A percentile compares a stretch with the other conserved stretches of the same genome.
These are phyloP conservation scores for Claviceps sp. DNA, from an alignment of 2,329 filamentous ascomycete species.

Conservation along the genomic window DNA sequence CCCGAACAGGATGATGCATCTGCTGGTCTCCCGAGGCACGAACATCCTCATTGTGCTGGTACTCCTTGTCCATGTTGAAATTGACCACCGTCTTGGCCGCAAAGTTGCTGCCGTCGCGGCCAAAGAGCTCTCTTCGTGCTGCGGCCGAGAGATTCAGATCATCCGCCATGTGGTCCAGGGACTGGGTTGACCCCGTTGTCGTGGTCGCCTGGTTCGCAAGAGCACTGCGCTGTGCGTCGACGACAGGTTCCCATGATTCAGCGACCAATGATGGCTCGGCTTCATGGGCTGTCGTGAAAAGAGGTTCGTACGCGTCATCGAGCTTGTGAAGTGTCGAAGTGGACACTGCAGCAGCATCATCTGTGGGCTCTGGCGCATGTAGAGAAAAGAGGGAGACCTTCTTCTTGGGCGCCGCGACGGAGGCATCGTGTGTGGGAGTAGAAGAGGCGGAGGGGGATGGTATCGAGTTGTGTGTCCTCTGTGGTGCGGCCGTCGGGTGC, in stretches of 20 bases:
- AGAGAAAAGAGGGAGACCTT: slow-evolving; percentile 60
- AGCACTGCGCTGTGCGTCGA: slow-evolving; percentile 6
- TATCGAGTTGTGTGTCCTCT: slow-evolving; percentile 7
- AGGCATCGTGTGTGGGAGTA: slow-evolving; percentile 2
- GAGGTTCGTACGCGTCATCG: slow-evolving; percentile 32
- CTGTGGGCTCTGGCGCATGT: slow-evolving; percentile 25
- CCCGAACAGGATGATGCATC: slow-evolving; percentile 70
- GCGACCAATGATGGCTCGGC: not conserved
- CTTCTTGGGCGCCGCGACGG: slow-evolving; percentile 29
- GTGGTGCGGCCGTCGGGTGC: slow-evolving; percentile 2
- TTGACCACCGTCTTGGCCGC: slow-evolving; percentile 52
- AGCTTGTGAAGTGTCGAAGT: slow-evolving; percentile 10
- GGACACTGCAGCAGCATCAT: slow-evolving; percentile 10
- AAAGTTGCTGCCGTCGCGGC: slow-evolving; percentile 39
- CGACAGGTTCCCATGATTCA: too few relatives aligned
- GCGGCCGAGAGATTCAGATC: slow-evolving; percentile 68
- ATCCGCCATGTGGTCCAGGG: slow-evolving; percentile 57
- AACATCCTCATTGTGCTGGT: slow-evolving; percentile 68
- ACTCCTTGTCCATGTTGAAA: slow-evolving; percentile 83
- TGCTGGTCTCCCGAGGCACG: slow-evolving; percentile 56
- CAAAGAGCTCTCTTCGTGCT: slow-evolving; percentile 73
- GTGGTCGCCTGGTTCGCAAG: slow-evolving; percentile 17
- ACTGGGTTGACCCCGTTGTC: slow-evolving; percentile 26
- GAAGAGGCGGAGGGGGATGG: not conserved
- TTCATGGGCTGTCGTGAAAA: slow-evolving; percentile 28